Evolutionary conservation across 495 filamentous ascomycete genomes (phyloP).

Genomic region (Daldinia grandis): DNA sequence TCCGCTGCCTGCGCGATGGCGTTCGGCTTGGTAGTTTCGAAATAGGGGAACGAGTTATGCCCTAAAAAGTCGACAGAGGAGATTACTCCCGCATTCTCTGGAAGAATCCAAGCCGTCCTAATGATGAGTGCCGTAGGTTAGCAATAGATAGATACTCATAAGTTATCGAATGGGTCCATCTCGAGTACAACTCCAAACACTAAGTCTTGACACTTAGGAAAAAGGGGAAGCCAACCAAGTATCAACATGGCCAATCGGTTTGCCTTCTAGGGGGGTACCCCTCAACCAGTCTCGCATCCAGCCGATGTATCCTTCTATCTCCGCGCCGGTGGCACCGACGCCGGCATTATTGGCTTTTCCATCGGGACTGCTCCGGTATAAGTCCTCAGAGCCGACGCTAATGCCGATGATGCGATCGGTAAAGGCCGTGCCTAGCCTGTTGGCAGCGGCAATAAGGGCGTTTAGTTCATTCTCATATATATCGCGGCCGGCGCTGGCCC

Average conservation of each 20-base stretch:
- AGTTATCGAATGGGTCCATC: too few relatives aligned
- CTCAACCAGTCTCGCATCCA: slow-evolving; percentile 62
- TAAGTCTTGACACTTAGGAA: too few relatives aligned
- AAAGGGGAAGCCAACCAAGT: slow-evolving; percentile 63
- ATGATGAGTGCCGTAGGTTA: slow-evolving; percentile 43
- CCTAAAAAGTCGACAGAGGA: slow-evolving; percentile 72
- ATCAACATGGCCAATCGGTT: slow-evolving; percentile 78
- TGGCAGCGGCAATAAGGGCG: slow-evolving; percentile 66
- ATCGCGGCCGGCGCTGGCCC: slow-evolving; percentile 67
- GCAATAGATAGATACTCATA: neutral
- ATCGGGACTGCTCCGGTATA: slow-evolving; percentile 74
- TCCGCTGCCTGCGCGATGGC: slow-evolving; percentile 63
- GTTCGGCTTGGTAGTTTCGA: slow-evolving; percentile 71
- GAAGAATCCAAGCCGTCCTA: slow-evolving; percentile 78
- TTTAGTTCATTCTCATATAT: slow-evolving; percentile 68
- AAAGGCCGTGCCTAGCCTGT: slow-evolving; percentile 64
- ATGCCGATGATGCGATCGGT: slow-evolving; percentile 72
- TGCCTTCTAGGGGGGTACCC: slow-evolving; percentile 60
- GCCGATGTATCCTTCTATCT: slow-evolving; percentile 67
- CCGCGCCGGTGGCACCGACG: slow-evolving; percentile 60
- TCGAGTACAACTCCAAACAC: too few relatives aligned
- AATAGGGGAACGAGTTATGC: slow-evolving; percentile 72
- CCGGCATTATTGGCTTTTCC: slow-evolving; percentile 52
- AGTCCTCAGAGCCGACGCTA: slow-evolving; percentile 82
- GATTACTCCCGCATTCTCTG: slow-evolving; percentile 70